These are phyloP conservation scores for Cryptococcus floricola DNA, from an alignment of 1,284 basidiomycete genomes.

Conservation along the genomic window DNA sequence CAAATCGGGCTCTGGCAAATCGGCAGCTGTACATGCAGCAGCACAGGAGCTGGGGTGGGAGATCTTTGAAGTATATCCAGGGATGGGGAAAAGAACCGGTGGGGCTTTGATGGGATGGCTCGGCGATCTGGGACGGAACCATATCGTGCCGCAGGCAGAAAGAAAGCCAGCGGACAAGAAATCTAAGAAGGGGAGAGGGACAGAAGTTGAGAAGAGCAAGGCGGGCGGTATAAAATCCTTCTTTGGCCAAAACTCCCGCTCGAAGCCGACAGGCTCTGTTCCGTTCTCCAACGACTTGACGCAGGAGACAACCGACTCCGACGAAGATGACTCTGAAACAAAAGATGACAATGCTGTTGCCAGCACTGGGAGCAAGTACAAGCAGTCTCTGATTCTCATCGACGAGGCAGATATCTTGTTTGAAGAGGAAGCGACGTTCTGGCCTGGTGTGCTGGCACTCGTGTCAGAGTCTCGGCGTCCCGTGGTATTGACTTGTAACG, in stretches of 20 bases:
- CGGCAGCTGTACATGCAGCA: slow-evolving; percentile 86
- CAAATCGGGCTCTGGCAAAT: slow-evolving; percentile 83
- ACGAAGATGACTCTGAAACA: background rate
- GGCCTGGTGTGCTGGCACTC: slow-evolving; percentile 74
- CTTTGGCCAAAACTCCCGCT: slow-evolving; percentile 12
- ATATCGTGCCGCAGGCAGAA: slow-evolving; percentile 57
- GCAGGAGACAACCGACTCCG: slow-evolving; percentile 16
- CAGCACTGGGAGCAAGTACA: slow-evolving; percentile 38
- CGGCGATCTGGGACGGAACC: slow-evolving; percentile 90
- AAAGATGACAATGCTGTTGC: background rate
- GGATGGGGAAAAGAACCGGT: slow-evolving; percentile 79
- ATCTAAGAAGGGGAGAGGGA: slow-evolving; percentile 5
- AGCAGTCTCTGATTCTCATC: slow-evolving; percentile 87
- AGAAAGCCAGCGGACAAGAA: slow-evolving; percentile 9
- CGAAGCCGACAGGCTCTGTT: slow-evolving; percentile 1
- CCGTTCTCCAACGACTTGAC: slow-evolving; percentile 27
- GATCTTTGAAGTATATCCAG: slow-evolving; percentile 96
- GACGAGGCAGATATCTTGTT: slow-evolving; percentile 96
- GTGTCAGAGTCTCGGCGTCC: slow-evolving; percentile 78
- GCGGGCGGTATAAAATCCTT: slow-evolving; percentile 15
- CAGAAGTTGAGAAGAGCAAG: slow-evolving; percentile 3
- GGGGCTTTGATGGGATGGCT: slow-evolving; percentile 74
- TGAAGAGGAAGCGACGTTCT: slow-evolving; percentile 86
- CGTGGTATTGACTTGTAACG: slow-evolving; percentile 87
- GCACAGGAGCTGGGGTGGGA: slow-evolving; percentile 91